Evolutionary conservation across 1,139 yeast species (phyloP).

Genomic region (Arxiozyma bovina): DNA sequence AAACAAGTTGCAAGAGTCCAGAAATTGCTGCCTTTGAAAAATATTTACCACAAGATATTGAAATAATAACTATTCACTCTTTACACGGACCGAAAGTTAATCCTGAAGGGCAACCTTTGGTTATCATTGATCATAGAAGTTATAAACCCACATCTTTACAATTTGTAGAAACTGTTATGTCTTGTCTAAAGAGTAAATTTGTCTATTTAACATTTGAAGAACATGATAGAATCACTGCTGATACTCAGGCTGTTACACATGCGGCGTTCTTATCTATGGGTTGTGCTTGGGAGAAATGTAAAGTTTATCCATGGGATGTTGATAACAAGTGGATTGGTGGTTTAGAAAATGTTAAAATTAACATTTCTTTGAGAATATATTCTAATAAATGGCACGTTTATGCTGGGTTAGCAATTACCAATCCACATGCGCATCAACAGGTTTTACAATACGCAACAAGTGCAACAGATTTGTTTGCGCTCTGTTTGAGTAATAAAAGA

Average conservation of each 20-base stretch:
- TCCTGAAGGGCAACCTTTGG: slow-evolving; percentile 88
- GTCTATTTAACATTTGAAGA: slow-evolving; percentile 76
- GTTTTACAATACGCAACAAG: slow-evolving; percentile 83
- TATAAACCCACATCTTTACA: slow-evolving; percentile 40
- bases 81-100: slow-evolving; percentile 90
- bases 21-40: slow-evolving; percentile 81
- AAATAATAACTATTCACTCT: slow-evolving; percentile 81
- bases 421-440: slow-evolving; percentile 89
- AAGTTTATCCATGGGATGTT: slow-evolving; percentile 77
- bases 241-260: slow-evolving; percentile 96
- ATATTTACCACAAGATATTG: slow-evolving; percentile 64
- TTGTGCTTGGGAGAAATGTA: slow-evolving; percentile 78
- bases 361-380: slow-evolving; percentile 80
- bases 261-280: slow-evolving; percentile 98
- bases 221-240: slow-evolving; percentile 93
- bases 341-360: slow-evolving; percentile 88
- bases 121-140: slow-evolving; percentile 69
- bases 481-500: slow-evolving; percentile 66
- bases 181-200: slow-evolving; percentile 67
- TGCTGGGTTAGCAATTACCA: slow-evolving; percentile 93
- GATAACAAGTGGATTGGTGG: slow-evolving; percentile 76
- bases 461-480: slow-evolving; percentile 69
- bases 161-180: slow-evolving; percentile 55
- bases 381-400: slow-evolving; percentile 97
- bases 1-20: slow-evolving; percentile 88